Conservation (phyloP, 192 early-diverging fungal species). For the Dimargaris cristalligena region DNA sequence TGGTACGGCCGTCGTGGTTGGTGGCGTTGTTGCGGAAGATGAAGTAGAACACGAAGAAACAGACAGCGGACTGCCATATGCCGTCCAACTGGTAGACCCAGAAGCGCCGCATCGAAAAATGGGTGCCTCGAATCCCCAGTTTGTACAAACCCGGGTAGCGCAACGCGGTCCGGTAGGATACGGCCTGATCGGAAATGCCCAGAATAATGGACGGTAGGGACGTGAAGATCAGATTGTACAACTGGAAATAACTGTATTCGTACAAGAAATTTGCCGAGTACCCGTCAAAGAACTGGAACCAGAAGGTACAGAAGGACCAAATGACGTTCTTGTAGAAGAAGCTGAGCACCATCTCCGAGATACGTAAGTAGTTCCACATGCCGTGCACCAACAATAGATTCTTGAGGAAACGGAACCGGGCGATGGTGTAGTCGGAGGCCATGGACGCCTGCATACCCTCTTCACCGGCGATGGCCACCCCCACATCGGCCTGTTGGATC, state of each 20-base stretch:
- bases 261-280: constrained; percentile 88
- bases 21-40: constrained; percentile 32
- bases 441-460: constrained; percentile 82
- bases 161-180: constrained; percentile 28
- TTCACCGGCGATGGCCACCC: constrained; percentile 59
- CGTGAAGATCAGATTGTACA: constrained; percentile 70
- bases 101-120: constrained; percentile 73
- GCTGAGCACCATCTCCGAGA: constrained; percentile 75
- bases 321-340: constrained; percentile 96
- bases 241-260: constrained; percentile 76
- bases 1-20: constrained; percentile 31
- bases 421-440: constrained; percentile 87
- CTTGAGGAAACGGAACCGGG: constrained; percentile 76
- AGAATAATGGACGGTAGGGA: constrained; percentile 47
- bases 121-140: constrained; percentile 67
- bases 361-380: constrained; percentile 76
- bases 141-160: constrained; percentile 51
- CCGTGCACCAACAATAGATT: constrained; percentile 87
- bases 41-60: constrained; percentile 60
- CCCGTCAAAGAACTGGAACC: constrained; percentile 88
- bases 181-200: constrained; percentile 29
- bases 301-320: constrained; percentile 82
- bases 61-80: constrained; percentile 81
- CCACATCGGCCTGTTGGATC: constrained; percentile 92
- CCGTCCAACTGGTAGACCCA: constrained; percentile 77